A percentile compares a stretch with the other conserved stretches of the same genome.
Conservation (phyloP, 2,329 filamentous ascomycete genomes). For the Westerdykella sp. region DNA sequence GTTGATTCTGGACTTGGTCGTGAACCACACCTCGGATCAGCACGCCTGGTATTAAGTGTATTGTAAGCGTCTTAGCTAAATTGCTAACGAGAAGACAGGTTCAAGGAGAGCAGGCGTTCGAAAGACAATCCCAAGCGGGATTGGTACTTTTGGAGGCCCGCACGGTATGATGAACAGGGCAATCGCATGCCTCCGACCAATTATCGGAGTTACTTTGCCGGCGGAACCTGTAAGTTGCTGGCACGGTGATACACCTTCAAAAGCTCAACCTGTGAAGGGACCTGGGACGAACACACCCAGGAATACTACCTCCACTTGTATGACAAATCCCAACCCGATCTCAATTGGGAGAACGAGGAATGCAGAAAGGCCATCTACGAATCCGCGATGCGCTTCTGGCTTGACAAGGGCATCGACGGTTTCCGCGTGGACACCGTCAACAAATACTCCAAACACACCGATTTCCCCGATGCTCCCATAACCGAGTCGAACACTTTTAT, state of each 20-base stretch:
- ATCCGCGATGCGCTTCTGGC: slow-evolving; percentile 43
- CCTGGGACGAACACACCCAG: slow-evolving; percentile 42
- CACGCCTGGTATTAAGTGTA: too few species aligned
- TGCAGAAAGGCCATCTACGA: slow-evolving; percentile 43
- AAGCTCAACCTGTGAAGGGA: slow-evolving; percentile 19
- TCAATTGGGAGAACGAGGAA: slow-evolving; percentile 45
- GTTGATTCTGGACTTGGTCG: slow-evolving; percentile 67
- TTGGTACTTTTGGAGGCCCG: slow-evolving; percentile 65
- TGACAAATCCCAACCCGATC: slow-evolving; percentile 43
- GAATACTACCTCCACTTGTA: slow-evolving; percentile 46
- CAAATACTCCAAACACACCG: slow-evolving; percentile 42
- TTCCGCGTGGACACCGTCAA: slow-evolving; percentile 48
- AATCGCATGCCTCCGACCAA: slow-evolving; percentile 55
- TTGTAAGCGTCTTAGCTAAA: too few species aligned
- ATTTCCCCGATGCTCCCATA: slow-evolving; percentile 40
- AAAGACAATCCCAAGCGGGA: slow-evolving; percentile 59
- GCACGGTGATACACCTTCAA: slow-evolving; percentile 3
- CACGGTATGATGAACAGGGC: slow-evolving; percentile 49
- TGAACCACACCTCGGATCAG: slow-evolving; percentile 70
- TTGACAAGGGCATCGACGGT: slow-evolving; percentile 42
- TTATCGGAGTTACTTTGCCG: slow-evolving; percentile 39
- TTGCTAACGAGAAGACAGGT: too few species aligned
- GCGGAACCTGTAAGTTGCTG: slow-evolving; percentile 19
- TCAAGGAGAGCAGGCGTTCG: slow-evolving; percentile 58
- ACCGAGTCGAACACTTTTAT: slow-evolving; percentile 38